Conservation (phyloP, 306 rosid species). For the Pterocarpus macrocarpus region DNA sequence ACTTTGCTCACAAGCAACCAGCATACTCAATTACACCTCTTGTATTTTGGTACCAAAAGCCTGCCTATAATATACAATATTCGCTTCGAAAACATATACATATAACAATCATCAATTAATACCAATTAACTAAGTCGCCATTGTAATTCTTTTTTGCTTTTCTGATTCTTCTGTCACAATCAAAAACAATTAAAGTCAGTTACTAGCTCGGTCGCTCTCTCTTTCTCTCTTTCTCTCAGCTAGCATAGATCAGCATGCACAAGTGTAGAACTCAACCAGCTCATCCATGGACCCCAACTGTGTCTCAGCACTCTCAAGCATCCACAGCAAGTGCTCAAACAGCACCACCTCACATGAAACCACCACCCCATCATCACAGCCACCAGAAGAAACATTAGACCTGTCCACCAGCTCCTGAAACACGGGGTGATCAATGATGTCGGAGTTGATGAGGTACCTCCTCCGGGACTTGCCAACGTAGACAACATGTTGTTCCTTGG, state of each 20-base stretch:
- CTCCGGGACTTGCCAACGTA: constrained; percentile 84
- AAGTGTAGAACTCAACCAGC: constrained; percentile 81
- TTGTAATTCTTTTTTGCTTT: neutral
- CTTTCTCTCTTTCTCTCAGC: neutral
- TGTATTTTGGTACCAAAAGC: neutral
- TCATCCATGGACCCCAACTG: constrained; percentile 88
- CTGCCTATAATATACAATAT: neutral
- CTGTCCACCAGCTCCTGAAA: constrained; percentile 82
- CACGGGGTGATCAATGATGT: constrained; percentile 75
- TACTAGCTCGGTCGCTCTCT: neutral
- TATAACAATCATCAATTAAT: constrained; percentile 38
- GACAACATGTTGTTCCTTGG: constrained; percentile 50
- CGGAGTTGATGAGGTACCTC: constrained; percentile 71
- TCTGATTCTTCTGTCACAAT: neutral
- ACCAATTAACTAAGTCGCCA: constrained; percentile 8
- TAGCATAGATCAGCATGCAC: constrained; percentile 51
- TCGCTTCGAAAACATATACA: neutral
- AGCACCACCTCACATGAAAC: constrained; percentile 88
- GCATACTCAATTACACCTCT: neutral
- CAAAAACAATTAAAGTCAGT: constrained; percentile 21
- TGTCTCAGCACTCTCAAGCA: constrained; percentile 74
- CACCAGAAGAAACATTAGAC: constrained; percentile 27
- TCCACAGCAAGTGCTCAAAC: constrained; percentile 94
- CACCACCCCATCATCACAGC: constrained; percentile 48
- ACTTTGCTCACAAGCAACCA: constrained; percentile 40